Evolutionary conservation across 2,329 filamentous ascomycete species (phyloP).

Genomic region (Escovopsis sp.): DNA sequence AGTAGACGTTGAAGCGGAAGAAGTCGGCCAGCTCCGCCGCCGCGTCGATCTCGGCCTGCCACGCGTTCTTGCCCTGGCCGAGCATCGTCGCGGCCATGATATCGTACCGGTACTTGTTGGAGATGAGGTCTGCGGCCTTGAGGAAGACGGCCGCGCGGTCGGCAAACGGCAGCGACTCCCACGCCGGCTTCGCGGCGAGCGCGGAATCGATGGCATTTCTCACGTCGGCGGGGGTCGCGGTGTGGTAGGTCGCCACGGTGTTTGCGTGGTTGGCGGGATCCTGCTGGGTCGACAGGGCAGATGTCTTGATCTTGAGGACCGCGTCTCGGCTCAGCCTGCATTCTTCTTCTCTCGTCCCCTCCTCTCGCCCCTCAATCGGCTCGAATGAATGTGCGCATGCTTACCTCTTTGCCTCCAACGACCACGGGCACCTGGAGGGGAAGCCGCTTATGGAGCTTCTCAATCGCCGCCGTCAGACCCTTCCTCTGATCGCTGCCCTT

Average conservation of each 20-base stretch:
- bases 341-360: too few species aligned
- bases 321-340: too few species aligned
- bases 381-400: not conserved
- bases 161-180: slow-evolving; percentile 76
- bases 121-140: slow-evolving; percentile 84
- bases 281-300: slow-evolving; percentile 52
- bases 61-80: slow-evolving; percentile 94
- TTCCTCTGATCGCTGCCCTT: slow-evolving; percentile 71
- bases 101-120: slow-evolving; percentile 88
- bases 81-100: slow-evolving; percentile 94
- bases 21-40: slow-evolving; percentile 90
- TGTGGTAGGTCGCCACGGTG: slow-evolving; percentile 70
- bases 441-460: slow-evolving; percentile 50
- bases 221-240: slow-evolving; percentile 64
- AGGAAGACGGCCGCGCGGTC: slow-evolving; percentile 89
- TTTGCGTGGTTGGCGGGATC: slow-evolving; percentile 72
- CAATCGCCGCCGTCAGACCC: slow-evolving; percentile 59
- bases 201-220: slow-evolving; percentile 68
- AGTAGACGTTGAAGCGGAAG: slow-evolving; percentile 85
- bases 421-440: slow-evolving; percentile 71
- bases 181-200: slow-evolving; percentile 69
- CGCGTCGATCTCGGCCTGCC: slow-evolving; percentile 97
- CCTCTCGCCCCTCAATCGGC: not conserved
- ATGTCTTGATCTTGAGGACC: slow-evolving; percentile 45
- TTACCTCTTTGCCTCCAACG: slow-evolving; percentile 66